phyloP scores from a whole-genome alignment of 148 eudicot species.

The Rhododendron vialii region DNA sequence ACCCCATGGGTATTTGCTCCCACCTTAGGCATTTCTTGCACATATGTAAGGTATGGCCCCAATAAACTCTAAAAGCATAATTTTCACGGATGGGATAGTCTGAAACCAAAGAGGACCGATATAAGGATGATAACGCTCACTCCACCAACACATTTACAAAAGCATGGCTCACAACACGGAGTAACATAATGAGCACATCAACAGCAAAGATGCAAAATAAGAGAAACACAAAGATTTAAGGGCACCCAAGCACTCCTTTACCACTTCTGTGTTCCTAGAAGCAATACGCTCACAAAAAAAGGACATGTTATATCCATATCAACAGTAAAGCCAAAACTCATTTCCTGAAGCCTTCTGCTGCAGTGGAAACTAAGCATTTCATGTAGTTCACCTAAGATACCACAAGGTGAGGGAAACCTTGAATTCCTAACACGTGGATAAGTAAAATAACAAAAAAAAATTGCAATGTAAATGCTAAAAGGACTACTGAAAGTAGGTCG shows the following conservation, averaged over 20 bases:
- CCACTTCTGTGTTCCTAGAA: background rate
- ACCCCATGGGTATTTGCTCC: background rate
- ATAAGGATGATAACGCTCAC: background rate
- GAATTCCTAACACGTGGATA: background rate
- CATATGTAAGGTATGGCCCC: background rate
- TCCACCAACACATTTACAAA: background rate
- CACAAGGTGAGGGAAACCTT: background rate
- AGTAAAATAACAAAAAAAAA: too few relatives aligned
- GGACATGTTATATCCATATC: background rate
- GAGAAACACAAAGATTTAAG: background rate
- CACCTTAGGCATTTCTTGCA: background rate
- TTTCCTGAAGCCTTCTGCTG: background rate
- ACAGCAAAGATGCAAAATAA: background rate
- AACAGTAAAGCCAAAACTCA: background rate
- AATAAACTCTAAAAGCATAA: background rate
- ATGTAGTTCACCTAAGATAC: background rate
- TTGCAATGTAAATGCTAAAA: background rate
- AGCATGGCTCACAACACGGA: background rate
- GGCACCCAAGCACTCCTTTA: background rate
- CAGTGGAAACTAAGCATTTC: background rate
- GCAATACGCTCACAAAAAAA: background rate
- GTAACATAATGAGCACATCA: background rate
- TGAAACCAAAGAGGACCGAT: background rate
- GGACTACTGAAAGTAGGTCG: background rate
- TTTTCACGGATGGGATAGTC: background rate